phyloP scores from a whole-genome alignment of 306 rosid genomes.

The Malus sieversii region DNA sequence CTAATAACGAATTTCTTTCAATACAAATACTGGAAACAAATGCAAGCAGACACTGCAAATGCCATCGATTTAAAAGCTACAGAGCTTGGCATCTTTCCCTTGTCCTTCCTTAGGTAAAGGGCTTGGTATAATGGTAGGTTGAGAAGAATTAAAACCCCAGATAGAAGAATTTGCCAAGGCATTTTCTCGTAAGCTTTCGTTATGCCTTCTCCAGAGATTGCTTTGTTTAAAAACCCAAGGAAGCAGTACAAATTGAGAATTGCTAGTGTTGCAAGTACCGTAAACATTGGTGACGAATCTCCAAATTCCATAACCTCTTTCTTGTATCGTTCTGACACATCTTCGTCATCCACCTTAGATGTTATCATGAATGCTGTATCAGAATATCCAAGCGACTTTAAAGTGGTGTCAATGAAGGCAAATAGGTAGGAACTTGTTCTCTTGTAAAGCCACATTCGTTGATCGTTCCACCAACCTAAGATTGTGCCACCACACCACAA shows the following conservation, averaged over 20 bases:
- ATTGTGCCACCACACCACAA: slow-evolving; percentile 54
- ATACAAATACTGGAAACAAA: not conserved
- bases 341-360: slow-evolving; percentile 58
- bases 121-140: slow-evolving; percentile 62
- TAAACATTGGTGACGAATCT: slow-evolving; percentile 61
- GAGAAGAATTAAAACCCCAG: slow-evolving; percentile 52
- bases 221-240: slow-evolving; percentile 35
- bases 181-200: slow-evolving; percentile 24
- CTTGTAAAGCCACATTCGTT: slow-evolving; percentile 72
- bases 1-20: not conserved
- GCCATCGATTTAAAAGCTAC: slow-evolving; percentile 40
- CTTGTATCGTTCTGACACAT: slow-evolving; percentile 42
- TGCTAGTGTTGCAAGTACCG: slow-evolving; percentile 50
- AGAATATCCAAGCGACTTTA: slow-evolving; percentile 40
- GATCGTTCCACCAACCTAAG: slow-evolving; percentile 85
- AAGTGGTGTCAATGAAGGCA: slow-evolving; percentile 45
- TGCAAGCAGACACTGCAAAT: slow-evolving; percentile 21
- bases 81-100: slow-evolving; percentile 53
- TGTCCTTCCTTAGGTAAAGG: slow-evolving; percentile 69
- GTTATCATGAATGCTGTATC: slow-evolving; percentile 48
- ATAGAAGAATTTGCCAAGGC: slow-evolving; percentile 46
- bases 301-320: slow-evolving; percentile 84
- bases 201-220: slow-evolving; percentile 23
- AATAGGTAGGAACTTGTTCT: slow-evolving; percentile 61
- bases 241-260: slow-evolving; percentile 57